Percentiles rank a stretch among this genome's conserved stretches.
Conservation (phyloP, 441 rosid genomes). For the Melastoma candidum region DNA sequence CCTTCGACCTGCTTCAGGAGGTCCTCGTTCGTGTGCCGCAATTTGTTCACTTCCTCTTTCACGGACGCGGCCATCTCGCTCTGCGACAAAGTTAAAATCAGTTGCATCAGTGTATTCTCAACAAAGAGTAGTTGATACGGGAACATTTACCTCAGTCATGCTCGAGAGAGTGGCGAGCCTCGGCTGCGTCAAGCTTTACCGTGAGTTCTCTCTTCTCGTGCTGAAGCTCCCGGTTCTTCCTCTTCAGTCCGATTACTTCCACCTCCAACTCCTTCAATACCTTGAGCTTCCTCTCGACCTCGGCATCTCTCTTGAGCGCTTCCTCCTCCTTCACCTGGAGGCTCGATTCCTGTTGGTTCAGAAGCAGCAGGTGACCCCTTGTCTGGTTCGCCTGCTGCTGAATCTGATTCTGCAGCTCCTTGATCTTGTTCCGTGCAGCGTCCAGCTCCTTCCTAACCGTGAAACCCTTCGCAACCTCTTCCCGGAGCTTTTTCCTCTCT, state of each 20-base stretch:
- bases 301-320: slow-evolving; percentile 59
- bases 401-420: slow-evolving; percentile 84
- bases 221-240: slow-evolving; percentile 89
- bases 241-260: slow-evolving; percentile 81
- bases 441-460: slow-evolving; percentile 62
- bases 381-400: slow-evolving; percentile 92
- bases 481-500: slow-evolving; percentile 85
- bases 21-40: slow-evolving; percentile 80
- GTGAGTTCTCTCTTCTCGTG: slow-evolving; percentile 82
- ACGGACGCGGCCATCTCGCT: slow-evolving; percentile 66
- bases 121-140: not conserved
- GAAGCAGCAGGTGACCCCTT: slow-evolving; percentile 77
- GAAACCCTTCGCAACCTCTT: slow-evolving; percentile 44
- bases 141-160: slow-evolving; percentile 76
- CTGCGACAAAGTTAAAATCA: slow-evolving; percentile 25
- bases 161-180: slow-evolving; percentile 64
- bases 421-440: slow-evolving; percentile 66
- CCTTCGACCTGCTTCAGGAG: slow-evolving; percentile 94
- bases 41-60: slow-evolving; percentile 64
- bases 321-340: slow-evolving; percentile 81
- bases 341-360: slow-evolving; percentile 79
- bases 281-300: slow-evolving; percentile 67
- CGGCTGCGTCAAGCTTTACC: slow-evolving; percentile 73
- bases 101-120: not conserved
- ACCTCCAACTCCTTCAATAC: slow-evolving; percentile 63